These are phyloP conservation scores for Plasmodium cynomolgi DNA, from an alignment of 169 alveolate species.

Conservation along the genomic window DNA sequence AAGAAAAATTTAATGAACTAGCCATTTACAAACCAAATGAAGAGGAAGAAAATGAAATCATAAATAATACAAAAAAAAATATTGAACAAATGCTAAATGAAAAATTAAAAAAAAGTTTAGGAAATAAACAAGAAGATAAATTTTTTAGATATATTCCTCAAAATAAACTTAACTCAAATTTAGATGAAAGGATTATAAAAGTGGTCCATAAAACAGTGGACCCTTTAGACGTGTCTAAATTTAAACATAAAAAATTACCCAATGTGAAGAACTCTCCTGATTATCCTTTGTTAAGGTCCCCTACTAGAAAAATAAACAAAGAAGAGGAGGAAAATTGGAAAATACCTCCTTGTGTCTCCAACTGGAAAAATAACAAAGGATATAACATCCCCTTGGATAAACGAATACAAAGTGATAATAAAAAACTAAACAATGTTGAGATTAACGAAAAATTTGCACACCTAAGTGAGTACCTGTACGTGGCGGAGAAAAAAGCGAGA, in stretches of 20 bases:
- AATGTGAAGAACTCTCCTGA: conserved; percentile 90
- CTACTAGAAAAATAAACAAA: conserved; percentile 94
- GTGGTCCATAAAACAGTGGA: conserved; percentile 92
- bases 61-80: conserved; percentile 84
- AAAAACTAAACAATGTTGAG: conserved; percentile 92
- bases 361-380: conserved; percentile 98
- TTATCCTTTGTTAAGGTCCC: conserved; percentile 92
- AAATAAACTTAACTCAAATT: conserved; percentile 83
- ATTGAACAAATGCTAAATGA: conserved; percentile 86
- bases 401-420: conserved; percentile 98
- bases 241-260: conserved; percentile 94
- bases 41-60: conserved; percentile 79
- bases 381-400: conserved; percentile 97
- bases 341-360: conserved; percentile 98
- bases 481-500: conserved; percentile 97
- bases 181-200: conserved; percentile 89
- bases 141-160: conserved; percentile 88
- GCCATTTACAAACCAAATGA: conserved; percentile 82
- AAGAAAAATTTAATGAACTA: conserved; percentile 79
- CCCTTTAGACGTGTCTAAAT: conserved; percentile 96
- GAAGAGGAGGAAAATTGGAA: conserved; percentile 97
- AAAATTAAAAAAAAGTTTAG: conserved; percentile 76
- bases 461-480: conserved; percentile 93
- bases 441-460: conserved; percentile 95
- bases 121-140: conserved; percentile 82